Conservation (phyloP, 805 yeast species). For the Metschnikowia baotianmanensis region DNA sequence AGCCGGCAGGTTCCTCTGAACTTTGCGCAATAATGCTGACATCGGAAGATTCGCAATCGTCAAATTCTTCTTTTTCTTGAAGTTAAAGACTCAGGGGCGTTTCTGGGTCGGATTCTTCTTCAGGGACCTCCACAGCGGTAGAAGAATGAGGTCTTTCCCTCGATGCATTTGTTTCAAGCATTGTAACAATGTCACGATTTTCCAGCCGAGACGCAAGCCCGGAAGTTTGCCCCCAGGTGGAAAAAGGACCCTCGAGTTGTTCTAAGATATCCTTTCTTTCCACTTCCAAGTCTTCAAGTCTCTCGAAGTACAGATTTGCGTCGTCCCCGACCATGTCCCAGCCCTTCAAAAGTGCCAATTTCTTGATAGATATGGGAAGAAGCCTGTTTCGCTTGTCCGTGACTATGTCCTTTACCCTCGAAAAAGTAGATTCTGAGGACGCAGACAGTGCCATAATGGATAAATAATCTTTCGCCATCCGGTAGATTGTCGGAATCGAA, state of each 20-base stretch:
- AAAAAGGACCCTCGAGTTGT: no score
- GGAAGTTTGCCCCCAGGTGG: background rate
- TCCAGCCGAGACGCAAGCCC: background rate
- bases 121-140: background rate
- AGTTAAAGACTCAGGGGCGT: background rate
- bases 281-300: background rate
- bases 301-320: background rate
- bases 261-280: background rate
- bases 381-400: slow-evolving; percentile 2
- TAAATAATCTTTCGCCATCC: background rate
- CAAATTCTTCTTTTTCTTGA: background rate
- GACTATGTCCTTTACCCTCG: background rate
- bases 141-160: background rate
- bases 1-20: no score
- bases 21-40: background rate
- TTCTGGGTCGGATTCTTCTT: background rate
- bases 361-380: no score
- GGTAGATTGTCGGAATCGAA: background rate
- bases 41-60: background rate
- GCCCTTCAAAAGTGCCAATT: background rate
- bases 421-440: background rate
- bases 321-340: background rate
- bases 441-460: slow-evolving; percentile 2
- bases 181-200: background rate
- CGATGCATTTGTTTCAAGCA: background rate